These are phyloP conservation scores for Farysia itapuensis DNA, from an alignment of 1,284 basidiomycete species.

Conservation along the genomic window DNA sequence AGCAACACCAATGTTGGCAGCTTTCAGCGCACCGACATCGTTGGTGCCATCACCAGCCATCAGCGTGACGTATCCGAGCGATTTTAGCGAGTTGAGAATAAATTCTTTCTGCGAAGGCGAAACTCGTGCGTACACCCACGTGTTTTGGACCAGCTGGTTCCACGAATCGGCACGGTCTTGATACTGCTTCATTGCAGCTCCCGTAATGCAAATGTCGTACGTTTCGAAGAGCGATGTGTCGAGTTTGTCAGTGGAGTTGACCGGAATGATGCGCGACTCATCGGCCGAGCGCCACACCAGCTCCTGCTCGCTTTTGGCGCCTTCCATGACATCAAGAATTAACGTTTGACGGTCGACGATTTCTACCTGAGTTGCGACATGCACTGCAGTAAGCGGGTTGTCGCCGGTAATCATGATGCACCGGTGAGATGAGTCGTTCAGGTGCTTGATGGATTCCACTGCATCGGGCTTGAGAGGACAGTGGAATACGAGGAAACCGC, in stretches of 20 bases:
- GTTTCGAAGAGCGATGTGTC: conserved; percentile 54
- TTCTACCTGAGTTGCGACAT: conserved; percentile 57
- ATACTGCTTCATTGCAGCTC: conserved; percentile 54
- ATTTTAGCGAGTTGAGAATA: conserved; percentile 54
- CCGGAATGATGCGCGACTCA: conserved; percentile 46
- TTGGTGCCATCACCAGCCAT: conserved; percentile 60
- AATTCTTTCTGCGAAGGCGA: conserved; percentile 59
- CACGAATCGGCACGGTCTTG: conserved; percentile 40
- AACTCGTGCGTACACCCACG: conserved; percentile 58
- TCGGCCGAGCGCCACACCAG: conserved; percentile 54
- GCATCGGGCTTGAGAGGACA: conserved; percentile 59
- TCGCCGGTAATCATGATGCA: conserved; percentile 61
- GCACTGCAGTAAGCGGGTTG: conserved; percentile 58
- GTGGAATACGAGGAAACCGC: conserved; percentile 59
- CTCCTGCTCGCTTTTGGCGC: conserved; percentile 39
- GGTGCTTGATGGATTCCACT: conserved; percentile 47
- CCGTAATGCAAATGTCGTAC: conserved; percentile 59
- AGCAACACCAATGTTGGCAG: conserved; percentile 58
- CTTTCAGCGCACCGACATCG: conserved; percentile 59
- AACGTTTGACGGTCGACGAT: conserved; percentile 57
- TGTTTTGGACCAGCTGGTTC: conserved; percentile 55
- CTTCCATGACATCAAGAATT: conserved; percentile 53
- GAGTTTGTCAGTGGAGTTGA: conserved; percentile 39
- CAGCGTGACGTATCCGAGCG: conserved; percentile 56
- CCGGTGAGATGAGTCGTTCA: conserved; percentile 58